Evolutionary conservation across 768 basidiomycete genomes (phyloP), one percentile per base, ranked within the genome.

Genomic region (Panus rudis): DNA sequence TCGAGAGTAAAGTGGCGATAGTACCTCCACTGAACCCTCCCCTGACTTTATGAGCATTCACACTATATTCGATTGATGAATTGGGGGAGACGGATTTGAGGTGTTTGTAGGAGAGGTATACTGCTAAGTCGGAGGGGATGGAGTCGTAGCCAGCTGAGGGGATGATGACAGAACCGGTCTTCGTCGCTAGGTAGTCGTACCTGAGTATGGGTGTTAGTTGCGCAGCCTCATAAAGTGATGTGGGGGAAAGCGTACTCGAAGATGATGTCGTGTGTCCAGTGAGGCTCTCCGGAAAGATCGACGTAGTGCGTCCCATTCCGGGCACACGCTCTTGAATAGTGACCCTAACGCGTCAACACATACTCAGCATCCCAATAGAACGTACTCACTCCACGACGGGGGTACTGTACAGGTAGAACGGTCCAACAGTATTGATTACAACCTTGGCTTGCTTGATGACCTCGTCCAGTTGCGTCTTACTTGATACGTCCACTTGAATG

Each of bases 141-240:
- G 85, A 89, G 58, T 90, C 87, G 47, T 86, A 72, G 2, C 83
- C 91, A 42, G 80, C 84, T 2, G 79, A 70, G 19, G 88, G 88
- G 17, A 96, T 72, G 50, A 97, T 83, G 49, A 88, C 74, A 4
- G 88, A 70, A 32, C 77, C 75, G 2, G 75, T 79, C 55, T 80
- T 77, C 8, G 71, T 76, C 0, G 92, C 92, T 10, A 70, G 59
- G 51, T 75, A 84, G 59, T 92, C 81, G 54, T 76, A 82, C 46
- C 85, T 90, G 46, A 30, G n/a, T 30, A n/a, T 30, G 10, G n/a
- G 28, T 10, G 10, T 30, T 10, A n/a, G 28, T 30, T 30, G 28
- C 28, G 10, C 10, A n/a, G 28, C n/a, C n/a, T 10, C 28, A 10
- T 30, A n/a, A 30, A 30, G n/a, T n/a, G n/a, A n/a, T n/a, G n/a